Base-by-base conservation (phyloP, 257 asterid genomes). In the Fraxinus cuspidata region DNA sequence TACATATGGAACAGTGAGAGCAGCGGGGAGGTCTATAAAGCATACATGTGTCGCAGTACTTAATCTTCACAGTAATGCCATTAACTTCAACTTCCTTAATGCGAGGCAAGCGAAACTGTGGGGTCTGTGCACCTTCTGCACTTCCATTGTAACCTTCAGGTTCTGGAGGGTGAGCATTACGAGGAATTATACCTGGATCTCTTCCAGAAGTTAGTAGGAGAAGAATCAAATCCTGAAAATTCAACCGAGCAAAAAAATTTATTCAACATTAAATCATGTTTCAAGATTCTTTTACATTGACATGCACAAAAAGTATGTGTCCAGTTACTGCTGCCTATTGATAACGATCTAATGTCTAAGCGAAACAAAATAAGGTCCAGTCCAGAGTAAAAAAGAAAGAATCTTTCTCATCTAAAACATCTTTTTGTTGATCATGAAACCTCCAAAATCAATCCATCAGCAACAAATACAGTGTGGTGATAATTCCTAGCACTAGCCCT, bases 11-110 rank as follows among this genome's bases (percentile, higher is more conserved):
- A 84, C 99, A 94, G 79, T 94, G 99, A 53, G 99, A 92, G 87
- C 99, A 94, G 63, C 99, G 97, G 0, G 99, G 99, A 79, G 99
- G 99, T 72, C 99, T 87, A 78, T 94, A 94, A 70, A 94, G 97
- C 99, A 94, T 92, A 88, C 99, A 94, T 79, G 99, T 94, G 78
- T 94, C 97, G 34, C 99, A 94, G 78, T 94, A 94, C 86, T 94
- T 94, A 65, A 92, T 90, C 86, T 92, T 94, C 83, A 94, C 94
- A 8, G 92, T 83, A 72, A 86, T 72, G 19, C 99, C 97, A 56
- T 94, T 94, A 77, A 94, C 97, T 72, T 87, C 94, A 37, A 94
- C 97, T 85, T 94, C 99, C 82, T 92, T 92, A 44, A 94, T 80
- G 66, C 99, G 97, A 63, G 99, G 96, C 85, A 94, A 83, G 12